Conservation (phyloP, 2,329 filamentous ascomycete species). For the Gaeumannomyces sp. region DNA sequence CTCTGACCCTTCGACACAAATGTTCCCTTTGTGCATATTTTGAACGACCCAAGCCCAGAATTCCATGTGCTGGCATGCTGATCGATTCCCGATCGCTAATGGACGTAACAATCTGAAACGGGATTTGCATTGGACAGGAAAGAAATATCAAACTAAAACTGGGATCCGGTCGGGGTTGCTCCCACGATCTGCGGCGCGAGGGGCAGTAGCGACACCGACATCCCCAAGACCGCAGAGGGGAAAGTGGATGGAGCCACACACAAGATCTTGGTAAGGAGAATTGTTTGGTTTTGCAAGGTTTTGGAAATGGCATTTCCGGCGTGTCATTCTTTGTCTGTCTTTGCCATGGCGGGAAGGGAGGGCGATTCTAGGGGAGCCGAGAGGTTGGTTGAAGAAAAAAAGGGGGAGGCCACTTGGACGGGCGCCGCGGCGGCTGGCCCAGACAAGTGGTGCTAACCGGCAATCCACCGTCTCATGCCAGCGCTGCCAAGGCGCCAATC, state of each 20-base stretch:
- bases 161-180: no score
- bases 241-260: no score
- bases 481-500: constrained; percentile 5
- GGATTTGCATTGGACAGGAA: not conserved
- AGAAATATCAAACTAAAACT: not conserved
- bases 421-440: not conserved
- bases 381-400: no score
- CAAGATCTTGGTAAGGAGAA: not conserved
- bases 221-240: not conserved
- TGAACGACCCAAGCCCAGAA: not conserved
- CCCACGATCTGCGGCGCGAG: no score
- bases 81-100: not conserved
- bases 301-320: not conserved
- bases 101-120: not conserved
- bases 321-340: not conserved
- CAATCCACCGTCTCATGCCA: not conserved
- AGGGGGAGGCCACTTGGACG: no score
- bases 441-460: not conserved
- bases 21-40: not conserved
- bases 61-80: not conserved
- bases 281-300: not conserved
- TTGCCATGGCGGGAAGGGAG: not conserved
- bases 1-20: no score
- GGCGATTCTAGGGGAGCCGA: not conserved
- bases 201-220: no score